Base-by-base conservation (phyloP, 2,329 filamentous ascomycete genomes). In the Cryphonectria naterciae region DNA sequence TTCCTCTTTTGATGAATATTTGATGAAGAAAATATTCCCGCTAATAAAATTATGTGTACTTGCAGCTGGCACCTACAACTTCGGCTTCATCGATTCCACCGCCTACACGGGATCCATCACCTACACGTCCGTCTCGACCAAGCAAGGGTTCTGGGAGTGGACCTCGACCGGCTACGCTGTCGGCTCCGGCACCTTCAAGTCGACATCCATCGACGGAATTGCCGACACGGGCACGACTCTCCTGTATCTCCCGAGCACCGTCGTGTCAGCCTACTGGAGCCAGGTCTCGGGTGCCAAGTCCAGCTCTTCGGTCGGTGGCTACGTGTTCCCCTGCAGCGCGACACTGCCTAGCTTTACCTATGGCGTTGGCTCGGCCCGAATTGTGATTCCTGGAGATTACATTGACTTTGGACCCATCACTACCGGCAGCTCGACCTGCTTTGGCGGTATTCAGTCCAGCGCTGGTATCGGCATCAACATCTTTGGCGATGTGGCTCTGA, bases 131-230 rank as follows among this genome's bases (percentile, higher is more conserved):
- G 86, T 89, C 68, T 81, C 87, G 78, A 83, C 75, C 74, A 82
- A 81, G 65, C 77, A 87, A 19, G 90, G 90, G 15, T 91, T 86
- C 82, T 92, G 90, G 90, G 80, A 83, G 54, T 91, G 91, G 81
- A 77, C 37, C 22, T 74, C 75, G 7, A 78, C 79, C n/a, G 78
- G 75, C 68, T 80, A 79, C 54, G 54, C 71, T 54, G 78, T 81
- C 65, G 80, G 78, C 71, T 77, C 74, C 22, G 79, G 79, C 43
- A 73, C 76, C 35, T 79, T 81, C 61, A 76, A 79, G 39, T 79
- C 78, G 13, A 60, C 63, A 32, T 69, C 75, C 32, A 79, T 81
- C 74, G 75, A 76, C 28, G 73, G 85, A 7, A 88, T 88, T 69
- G 84, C 84, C 28, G 87, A 89, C 77, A 88, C 87, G 1, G 87